A percentile compares a stretch with the other conserved stretches of the same genome.
These are phyloP conservation scores for Mycena venus DNA, from an alignment of 768 basidiomycete species.

Conservation along the genomic window DNA sequence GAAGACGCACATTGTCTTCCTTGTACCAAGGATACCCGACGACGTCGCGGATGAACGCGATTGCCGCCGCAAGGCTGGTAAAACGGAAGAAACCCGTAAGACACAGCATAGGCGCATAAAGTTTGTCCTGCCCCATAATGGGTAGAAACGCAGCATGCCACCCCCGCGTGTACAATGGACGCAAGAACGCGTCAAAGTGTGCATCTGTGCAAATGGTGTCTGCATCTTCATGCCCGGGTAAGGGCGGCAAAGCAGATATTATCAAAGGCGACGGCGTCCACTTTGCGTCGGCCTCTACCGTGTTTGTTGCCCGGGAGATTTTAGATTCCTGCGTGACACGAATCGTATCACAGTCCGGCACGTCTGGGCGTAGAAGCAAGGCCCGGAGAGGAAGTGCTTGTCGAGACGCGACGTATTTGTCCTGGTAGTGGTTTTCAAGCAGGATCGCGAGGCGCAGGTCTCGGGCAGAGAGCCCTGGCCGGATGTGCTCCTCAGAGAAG, in stretches of 20 bases:
- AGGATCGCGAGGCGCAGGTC: conserved; percentile 25
- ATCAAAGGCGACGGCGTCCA: neutral
- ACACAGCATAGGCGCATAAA: conserved; percentile 3
- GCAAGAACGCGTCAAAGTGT: conserved; percentile 18
- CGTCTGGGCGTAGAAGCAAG: neutral
- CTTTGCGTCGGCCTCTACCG: neutral
- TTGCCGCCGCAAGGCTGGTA: neutral
- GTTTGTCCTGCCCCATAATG: conserved; percentile 12
- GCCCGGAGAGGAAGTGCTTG: conserved; percentile 9
- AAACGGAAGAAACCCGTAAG: conserved; percentile 28
- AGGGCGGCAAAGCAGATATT: neutral
- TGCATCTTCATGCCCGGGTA: neutral
- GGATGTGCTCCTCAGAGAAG: neutral
- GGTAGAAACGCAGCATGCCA: conserved; percentile 28
- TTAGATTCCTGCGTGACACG: neutral
- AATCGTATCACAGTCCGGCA: neutral
- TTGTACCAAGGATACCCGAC: conserved; percentile 12
- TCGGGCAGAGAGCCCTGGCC: conserved; percentile 10
- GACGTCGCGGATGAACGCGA: conserved; percentile 20
- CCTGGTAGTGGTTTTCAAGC: conserved; percentile 20
- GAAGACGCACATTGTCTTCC: conserved; percentile 15
- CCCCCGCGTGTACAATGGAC: conserved; percentile 20
- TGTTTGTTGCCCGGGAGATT: neutral
- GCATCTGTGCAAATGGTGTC: conserved; percentile 3
- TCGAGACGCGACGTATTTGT: conserved; percentile 1